Base-by-base conservation (phyloP, 176 grass and related monocot genomes). In the Avena eriantha region DNA sequence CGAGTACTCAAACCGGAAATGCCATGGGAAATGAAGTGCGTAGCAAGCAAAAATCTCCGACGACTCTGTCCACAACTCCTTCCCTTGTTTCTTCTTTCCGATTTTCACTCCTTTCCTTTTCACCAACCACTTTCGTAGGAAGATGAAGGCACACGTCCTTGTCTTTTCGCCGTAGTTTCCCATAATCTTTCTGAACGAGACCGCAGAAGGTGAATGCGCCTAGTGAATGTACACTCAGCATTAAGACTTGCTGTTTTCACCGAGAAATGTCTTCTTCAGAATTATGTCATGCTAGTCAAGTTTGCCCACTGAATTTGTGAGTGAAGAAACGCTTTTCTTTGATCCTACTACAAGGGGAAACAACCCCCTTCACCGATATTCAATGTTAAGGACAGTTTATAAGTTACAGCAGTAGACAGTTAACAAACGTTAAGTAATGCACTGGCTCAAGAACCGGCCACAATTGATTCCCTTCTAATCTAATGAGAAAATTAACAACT, bases 1-100 rank as follows among this genome's bases (percentile, higher is more conserved):
- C 14, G 26, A 13, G 4, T 41, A 87, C 85, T 75, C 81, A 69
- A 78, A 58, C 75, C 75, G 48, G 53, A 58, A 48, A 77, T 4
- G 8, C 48, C 2, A 59, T n/a, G 75, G 9, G 3, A 73, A 84
- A 9, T 76, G 75, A 80, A 91, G 89, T 81, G 34, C 69, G 18
- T 65, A 55, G 10, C 69, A 81, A 81, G 85, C 77, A 81, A 84
- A 76, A 77, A 67, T 22, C 29, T 58, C 76, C 73, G 71, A 41
- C 5, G 72, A 26, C 72, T 17, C 72, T 50, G 73, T 17, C 24
- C 63, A 5, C 2, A 59, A 9, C 50, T 26, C 49, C n/a, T 33
- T 29, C 31, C 76, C 58, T 31, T 60, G 6, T 41, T 41, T 41
- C 7, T 5, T 1, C 5, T 7, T 41, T 8, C 39, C 39, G 39